Base-by-base conservation (phyloP, 257 asterid species). In the Solanum pinnatisectum region DNA sequence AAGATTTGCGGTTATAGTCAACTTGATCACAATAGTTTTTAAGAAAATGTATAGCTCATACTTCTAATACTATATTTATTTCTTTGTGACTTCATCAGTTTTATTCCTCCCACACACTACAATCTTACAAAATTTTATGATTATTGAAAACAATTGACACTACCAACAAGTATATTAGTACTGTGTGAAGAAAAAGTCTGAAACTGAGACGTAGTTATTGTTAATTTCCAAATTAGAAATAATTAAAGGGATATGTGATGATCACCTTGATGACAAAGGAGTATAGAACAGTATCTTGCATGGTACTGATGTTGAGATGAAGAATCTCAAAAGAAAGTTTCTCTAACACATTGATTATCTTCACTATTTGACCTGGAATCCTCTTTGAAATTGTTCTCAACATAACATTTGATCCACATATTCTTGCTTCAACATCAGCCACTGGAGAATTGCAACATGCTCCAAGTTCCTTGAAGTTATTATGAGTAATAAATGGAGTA, bases 221-320 rank as follows among this genome's bases (percentile, higher is more conserved):
- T 36, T 3, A 74, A 22, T 74, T 74, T 20, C 10, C 20, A 74
- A 74, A 74, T 74, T 22, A 74, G 32, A 36, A 73, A 10, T 36
- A 6, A 52, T 52, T 52, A 74, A 37, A 74, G 82, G 18, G 32
- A 52, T 1, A 0, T 52, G 5, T 36, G 40, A 74, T 74, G 52
- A 36, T 74, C 82, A 74, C 98, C 99, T 97, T 96, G 90, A 97
- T 91, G 89, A 95, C 95, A 88, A 97, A 96, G 84, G 98, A 95
- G 94, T 93, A 92, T 5, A 97, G 95, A n/a, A 95, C 98, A n/a
- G 98, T 95, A 70, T 97, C 99, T 46, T 96, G 98, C 98, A 97
- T 95, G 95, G 95, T 95, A 84, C 97, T 95, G 92, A 97, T 93
- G 89, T 94, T 96, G 93, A 96, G 90, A 90, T 94, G 98, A 87